phyloP scores from a whole-genome alignment of 768 basidiomycete species.

The Tricholoma terreum region DNA sequence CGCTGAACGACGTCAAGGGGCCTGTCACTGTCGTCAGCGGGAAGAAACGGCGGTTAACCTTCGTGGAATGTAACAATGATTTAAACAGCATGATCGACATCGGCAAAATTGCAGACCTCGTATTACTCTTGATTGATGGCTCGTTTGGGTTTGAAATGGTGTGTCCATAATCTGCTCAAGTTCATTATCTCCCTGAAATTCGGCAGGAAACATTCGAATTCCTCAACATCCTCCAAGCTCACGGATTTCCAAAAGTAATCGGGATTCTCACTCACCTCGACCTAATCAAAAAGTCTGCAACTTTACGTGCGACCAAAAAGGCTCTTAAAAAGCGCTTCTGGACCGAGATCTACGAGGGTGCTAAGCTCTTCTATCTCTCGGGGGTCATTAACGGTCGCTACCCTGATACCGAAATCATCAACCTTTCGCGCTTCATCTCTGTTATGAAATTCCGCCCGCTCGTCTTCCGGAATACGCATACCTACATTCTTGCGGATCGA shows the following conservation, averaged over 20 bases:
- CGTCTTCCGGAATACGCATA: constrained; percentile 91
- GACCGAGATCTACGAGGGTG: constrained; percentile 99
- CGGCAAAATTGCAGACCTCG: constrained; percentile 93
- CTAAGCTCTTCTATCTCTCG: constrained; percentile 96
- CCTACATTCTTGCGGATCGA: constrained; percentile 92
- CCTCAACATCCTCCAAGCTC: constrained; percentile 92
- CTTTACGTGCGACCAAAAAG: constrained; percentile 88
- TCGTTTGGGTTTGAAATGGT: constrained; percentile 99
- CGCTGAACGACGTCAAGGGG: constrained; percentile 82
- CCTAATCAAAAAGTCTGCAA: constrained; percentile 88
- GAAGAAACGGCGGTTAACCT: constrained; percentile 90
- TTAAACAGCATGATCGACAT: constrained; percentile 98
- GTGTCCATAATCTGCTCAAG: constrained; percentile 18
- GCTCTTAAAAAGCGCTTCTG: constrained; percentile 96
- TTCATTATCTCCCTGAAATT: background rate
- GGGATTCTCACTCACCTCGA: constrained; percentile 95
- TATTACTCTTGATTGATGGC: constrained; percentile 96
- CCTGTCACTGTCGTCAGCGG: constrained; percentile 94
- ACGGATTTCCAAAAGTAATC: constrained; percentile 98
- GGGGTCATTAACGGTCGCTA: constrained; percentile 97
- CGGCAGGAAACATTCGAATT: constrained; percentile 97
- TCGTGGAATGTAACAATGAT: constrained; percentile 97
- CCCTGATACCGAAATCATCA: constrained; percentile 94
- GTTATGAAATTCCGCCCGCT: constrained; percentile 99
- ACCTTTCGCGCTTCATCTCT: constrained; percentile 92